A percentile compares a stretch with the other conserved stretches of the same genome.
These are phyloP conservation scores for Hanseniaspora gamundiae DNA, from an alignment of 1,139 yeast species.

Conservation along the genomic window DNA sequence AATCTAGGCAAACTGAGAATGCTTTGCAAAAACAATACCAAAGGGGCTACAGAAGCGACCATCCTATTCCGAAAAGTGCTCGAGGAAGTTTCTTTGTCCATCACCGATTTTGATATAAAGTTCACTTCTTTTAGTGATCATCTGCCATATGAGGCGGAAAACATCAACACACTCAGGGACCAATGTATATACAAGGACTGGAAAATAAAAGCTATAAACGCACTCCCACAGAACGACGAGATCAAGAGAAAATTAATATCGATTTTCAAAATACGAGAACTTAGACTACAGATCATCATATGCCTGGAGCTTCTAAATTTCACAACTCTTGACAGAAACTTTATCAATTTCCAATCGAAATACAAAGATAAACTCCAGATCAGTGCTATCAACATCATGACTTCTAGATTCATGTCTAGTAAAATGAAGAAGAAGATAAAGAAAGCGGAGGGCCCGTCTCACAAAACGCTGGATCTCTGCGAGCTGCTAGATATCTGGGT, in stretches of 20 bases:
- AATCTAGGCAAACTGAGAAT: not conserved
- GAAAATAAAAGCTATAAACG: not conserved
- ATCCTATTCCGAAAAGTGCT: not conserved
- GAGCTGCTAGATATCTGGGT: conserved; percentile 33
- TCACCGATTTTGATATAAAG: not conserved
- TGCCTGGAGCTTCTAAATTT: conserved; percentile 34
- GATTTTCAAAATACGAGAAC: conserved; percentile 47
- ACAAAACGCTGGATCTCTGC: conserved; percentile 14
- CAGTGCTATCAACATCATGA: conserved; percentile 31
- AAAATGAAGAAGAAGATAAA: conserved; percentile 20
- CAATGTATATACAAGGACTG: not conserved
- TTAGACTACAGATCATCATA: conserved; percentile 51
- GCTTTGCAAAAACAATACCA: not conserved
- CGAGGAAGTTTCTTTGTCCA: not conserved
- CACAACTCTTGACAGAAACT: conserved; percentile 22
- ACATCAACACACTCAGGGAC: not conserved
- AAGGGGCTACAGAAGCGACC: not conserved
- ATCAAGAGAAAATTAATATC: conserved; percentile 9
- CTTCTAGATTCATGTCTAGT: conserved; percentile 8
- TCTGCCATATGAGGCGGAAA: not conserved
- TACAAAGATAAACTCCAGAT: conserved; percentile 19
- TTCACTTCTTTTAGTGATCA: not conserved
- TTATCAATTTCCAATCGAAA: conserved; percentile 19
- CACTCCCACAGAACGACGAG: not conserved
- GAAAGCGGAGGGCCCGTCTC: conserved; percentile 8